A percentile compares a stretch with the other conserved stretches of the same genome.
These are phyloP conservation scores for Aspergillus hancockii DNA, from an alignment of 495 filamentous ascomycete genomes.

Conservation along the genomic window DNA sequence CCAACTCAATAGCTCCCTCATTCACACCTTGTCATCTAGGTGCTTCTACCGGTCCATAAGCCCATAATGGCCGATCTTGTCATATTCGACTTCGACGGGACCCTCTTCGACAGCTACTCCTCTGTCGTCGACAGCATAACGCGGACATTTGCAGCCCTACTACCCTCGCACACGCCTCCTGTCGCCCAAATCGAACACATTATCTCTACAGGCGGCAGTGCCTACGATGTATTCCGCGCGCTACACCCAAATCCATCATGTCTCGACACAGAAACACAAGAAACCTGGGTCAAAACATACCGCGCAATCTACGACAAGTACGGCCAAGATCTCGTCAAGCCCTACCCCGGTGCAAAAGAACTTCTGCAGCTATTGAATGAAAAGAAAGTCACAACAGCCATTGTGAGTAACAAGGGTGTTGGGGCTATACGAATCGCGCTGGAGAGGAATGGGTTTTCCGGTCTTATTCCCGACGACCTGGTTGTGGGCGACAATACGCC, in stretches of 20 bases:
- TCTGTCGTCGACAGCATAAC: conserved; percentile 19
- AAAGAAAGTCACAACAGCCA: conserved; percentile 19
- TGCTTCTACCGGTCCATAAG: too few relatives aligned
- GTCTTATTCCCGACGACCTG: conserved; percentile 19
- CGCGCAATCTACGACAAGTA: conserved; percentile 22
- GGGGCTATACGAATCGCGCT: conserved; percentile 22
- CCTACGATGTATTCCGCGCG: conserved; percentile 7
- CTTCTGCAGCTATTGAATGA: conserved; percentile 15
- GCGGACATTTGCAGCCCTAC: conserved; percentile 19
- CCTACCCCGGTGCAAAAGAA: conserved; percentile 21
- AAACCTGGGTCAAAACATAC: conserved; percentile 24
- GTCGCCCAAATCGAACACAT: conserved; percentile 1
- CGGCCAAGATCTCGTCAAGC: conserved; percentile 21
- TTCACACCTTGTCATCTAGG: too few relatives aligned
- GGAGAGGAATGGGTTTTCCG: conserved; percentile 14
- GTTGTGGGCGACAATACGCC: conserved; percentile 29
- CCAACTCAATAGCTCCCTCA: too few relatives aligned
- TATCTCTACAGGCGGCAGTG: conserved; percentile 10
- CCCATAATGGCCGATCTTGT: conserved; percentile 11
- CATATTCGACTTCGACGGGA: conserved; percentile 21
- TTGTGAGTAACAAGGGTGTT: conserved; percentile 29
- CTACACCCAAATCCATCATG: conserved; percentile 13
- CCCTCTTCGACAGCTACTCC: conserved; percentile 22
- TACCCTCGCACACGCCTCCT: conserved; percentile 16
- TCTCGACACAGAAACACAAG: conserved; percentile 5